Percentiles rank a stretch among this genome's conserved stretches.
These are phyloP conservation scores for Serendipita sp. DNA, from an alignment of 768 basidiomycete genomes.

Conservation along the genomic window DNA sequence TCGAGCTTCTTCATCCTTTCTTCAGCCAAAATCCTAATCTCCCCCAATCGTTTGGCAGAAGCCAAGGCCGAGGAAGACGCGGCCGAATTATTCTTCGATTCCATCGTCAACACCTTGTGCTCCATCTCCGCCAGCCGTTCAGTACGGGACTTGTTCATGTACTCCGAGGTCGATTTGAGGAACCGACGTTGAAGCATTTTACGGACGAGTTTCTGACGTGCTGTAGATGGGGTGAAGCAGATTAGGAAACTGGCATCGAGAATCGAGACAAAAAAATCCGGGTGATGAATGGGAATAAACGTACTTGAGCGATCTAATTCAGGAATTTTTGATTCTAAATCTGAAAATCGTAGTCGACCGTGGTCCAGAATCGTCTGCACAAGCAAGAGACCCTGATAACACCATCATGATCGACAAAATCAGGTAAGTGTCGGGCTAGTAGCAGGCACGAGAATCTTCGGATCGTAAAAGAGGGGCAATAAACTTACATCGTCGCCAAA, in stretches of 20 bases:
- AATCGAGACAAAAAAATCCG: too few species aligned
- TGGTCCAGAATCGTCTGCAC: conserved; percentile 64
- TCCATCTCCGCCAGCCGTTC: conserved; percentile 35
- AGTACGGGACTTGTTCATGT: conserved; percentile 63
- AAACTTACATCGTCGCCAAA: conserved; percentile 53
- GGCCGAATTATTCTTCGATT: conserved; percentile 43
- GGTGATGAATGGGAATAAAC: background rate
- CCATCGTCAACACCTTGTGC: conserved; percentile 21
- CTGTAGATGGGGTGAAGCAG: background rate
- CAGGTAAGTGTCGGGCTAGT: too few species aligned
- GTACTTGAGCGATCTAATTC: conserved; percentile 17
- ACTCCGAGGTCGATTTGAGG: conserved; percentile 60
- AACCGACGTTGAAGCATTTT: conserved; percentile 49
- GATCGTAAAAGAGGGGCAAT: background rate
- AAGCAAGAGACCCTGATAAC: conserved; percentile 51
- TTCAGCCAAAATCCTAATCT: conserved; percentile 51
- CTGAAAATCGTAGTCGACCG: conserved; percentile 66
- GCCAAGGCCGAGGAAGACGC: conserved; percentile 37
- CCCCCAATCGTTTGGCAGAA: conserved; percentile 59
- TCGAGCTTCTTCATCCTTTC: conserved; percentile 52
- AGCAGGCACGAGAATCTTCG: too few species aligned
- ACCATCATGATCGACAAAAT: background rate
- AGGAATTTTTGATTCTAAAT: conserved; percentile 34
- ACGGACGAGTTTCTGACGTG: background rate
- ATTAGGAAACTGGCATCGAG: background rate